Percentiles rank a stretch among this genome's conserved stretches.
Evolutionary conservation across 768 basidiomycete species (phyloP).

Genomic region (Mycena alexandri): DNA sequence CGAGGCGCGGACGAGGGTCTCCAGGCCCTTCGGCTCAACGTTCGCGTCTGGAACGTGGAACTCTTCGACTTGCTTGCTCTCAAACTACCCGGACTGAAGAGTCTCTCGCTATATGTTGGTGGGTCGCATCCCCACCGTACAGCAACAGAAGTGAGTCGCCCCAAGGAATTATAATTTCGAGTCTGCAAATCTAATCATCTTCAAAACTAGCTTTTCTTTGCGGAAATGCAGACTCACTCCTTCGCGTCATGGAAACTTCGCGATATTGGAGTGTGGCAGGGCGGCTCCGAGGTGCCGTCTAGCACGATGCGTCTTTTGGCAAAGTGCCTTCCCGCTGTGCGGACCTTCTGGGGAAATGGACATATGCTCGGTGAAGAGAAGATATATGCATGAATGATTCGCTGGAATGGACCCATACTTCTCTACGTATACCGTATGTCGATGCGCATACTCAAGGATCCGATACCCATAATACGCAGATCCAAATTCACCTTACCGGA

Average conservation of each 20-base stretch:
- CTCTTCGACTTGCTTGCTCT: slow-evolving; percentile 43
- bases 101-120: slow-evolving; percentile 33
- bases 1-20: slow-evolving; percentile 36
- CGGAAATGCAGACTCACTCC: slow-evolving; percentile 12
- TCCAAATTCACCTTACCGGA: too few species aligned
- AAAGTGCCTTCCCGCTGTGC: slow-evolving; percentile 27
- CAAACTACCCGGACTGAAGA: slow-evolving; percentile 40
- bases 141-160: slow-evolving; percentile 17
- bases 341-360: slow-evolving; percentile 37
- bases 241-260: slow-evolving; percentile 28
- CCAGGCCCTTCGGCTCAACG: slow-evolving; percentile 38
- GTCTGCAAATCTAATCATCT: too few species aligned
- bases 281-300: slow-evolving; percentile 28
- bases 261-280: slow-evolving; percentile 38
- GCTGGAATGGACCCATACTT: too few species aligned
- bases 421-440: too few species aligned
- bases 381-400: slow-evolving; percentile 24
- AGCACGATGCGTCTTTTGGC: slow-evolving; percentile 31
- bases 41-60: slow-evolving; percentile 39
- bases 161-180: too few species aligned
- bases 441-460: too few species aligned
- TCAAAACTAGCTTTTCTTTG: slow-evolving; percentile 26
- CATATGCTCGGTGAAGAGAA: slow-evolving; percentile 30
- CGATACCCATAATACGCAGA: too few species aligned
- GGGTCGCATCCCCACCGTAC: slow-evolving; percentile 31